Evolutionary conservation across 2,329 filamentous ascomycete genomes (phyloP).

Genomic region (Pseudogymnoascus sp.): DNA sequence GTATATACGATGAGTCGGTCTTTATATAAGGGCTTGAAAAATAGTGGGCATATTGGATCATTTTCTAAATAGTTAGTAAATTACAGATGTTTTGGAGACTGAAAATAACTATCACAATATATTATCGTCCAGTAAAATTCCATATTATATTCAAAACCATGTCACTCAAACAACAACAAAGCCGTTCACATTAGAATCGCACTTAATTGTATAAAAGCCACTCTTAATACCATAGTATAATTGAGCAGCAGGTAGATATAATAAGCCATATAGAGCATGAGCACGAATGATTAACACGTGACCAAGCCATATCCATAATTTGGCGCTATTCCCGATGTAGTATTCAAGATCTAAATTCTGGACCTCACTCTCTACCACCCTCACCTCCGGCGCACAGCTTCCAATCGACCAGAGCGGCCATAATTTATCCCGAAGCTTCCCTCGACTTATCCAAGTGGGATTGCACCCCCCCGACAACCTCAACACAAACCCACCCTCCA

Average conservation of each 20-base stretch:
- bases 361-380: not conserved
- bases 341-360: constrained; percentile 6
- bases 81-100: not conserved
- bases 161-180: not conserved
- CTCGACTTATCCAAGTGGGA: not conserved
- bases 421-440: not conserved
- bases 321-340: constrained; percentile 2
- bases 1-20: constrained; percentile 3
- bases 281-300: not conserved
- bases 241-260: not conserved
- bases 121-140: not conserved
- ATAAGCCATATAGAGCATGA: not conserved
- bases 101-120: not conserved
- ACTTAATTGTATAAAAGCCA: not conserved
- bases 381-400: not conserved
- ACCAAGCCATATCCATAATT: not conserved
- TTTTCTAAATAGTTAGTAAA: not conserved
- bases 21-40: not conserved
- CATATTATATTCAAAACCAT: not conserved
- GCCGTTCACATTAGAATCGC: not conserved
- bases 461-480: not conserved
- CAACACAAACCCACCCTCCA: not conserved
- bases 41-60: not conserved
- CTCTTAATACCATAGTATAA: not conserved
- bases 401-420: not conserved